Evolutionary conservation across 2,329 filamentous ascomycete genomes (phyloP).

Genomic region (Verticillium alfalfae): DNA sequence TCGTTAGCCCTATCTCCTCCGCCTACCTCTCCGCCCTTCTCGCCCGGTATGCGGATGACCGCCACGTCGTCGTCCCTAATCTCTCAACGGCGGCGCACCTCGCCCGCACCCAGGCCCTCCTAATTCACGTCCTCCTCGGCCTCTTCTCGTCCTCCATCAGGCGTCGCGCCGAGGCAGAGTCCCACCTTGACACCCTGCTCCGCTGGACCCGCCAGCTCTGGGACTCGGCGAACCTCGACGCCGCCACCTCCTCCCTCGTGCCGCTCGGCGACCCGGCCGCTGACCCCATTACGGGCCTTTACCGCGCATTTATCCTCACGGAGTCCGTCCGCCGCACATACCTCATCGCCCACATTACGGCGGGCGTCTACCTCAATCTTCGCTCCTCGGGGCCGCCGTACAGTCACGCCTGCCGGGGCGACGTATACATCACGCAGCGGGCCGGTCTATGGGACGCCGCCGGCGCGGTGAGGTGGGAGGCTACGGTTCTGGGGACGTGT

Average conservation of each 20-base stretch:
- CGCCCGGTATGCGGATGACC: background rate
- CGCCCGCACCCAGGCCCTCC: slow-evolving; percentile 15
- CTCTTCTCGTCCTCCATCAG: slow-evolving; percentile 16
- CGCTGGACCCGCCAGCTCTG: slow-evolving; percentile 12
- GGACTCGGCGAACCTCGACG: slow-evolving; percentile 10
- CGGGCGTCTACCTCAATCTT: slow-evolving; percentile 12
- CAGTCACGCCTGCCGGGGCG: slow-evolving; percentile 11
- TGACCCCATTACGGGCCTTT: slow-evolving; percentile 8
- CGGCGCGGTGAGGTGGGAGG: slow-evolving; percentile 9
- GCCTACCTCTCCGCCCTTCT: background rate
- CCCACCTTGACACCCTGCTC: slow-evolving; percentile 8
- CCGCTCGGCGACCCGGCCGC: slow-evolving; percentile 1
- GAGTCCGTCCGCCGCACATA: slow-evolving; percentile 22
- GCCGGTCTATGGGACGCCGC: slow-evolving; percentile 20
- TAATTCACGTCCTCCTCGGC: slow-evolving; percentile 15
- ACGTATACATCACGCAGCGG: slow-evolving; percentile 16
- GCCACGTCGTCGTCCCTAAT: background rate
- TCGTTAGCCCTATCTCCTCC: background rate
- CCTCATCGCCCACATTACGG: slow-evolving; percentile 6
- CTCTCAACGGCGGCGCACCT: slow-evolving; percentile 9
- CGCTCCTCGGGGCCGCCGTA: slow-evolving; percentile 5
- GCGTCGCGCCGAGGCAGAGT: slow-evolving; percentile 15
- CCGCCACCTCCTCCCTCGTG: background rate
- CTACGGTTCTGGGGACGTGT: background rate
- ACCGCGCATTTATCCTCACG: slow-evolving; percentile 23